These are phyloP conservation scores for Lactarius akahatsu DNA, from an alignment of 768 basidiomycete species.

Conservation along the genomic window DNA sequence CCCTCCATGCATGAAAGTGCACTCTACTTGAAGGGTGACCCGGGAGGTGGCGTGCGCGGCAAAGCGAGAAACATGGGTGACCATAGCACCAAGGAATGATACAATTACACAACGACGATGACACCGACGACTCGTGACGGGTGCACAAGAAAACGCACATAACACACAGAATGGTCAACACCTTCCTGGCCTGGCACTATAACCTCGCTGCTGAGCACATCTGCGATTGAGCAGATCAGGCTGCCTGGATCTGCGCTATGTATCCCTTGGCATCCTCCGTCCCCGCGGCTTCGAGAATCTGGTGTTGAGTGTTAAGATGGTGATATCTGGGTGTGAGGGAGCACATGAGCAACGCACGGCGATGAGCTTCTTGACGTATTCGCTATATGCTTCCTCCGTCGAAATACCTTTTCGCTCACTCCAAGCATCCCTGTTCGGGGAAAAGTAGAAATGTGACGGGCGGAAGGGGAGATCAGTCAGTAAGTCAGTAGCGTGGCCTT, in stretches of 20 bases:
- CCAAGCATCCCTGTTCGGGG: conserved; percentile 78
- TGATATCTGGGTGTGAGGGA: conserved; percentile 2
- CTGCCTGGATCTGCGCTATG: conserved; percentile 61
- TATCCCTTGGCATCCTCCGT: conserved; percentile 55
- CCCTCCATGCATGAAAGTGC: not conserved
- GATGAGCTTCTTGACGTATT: conserved; percentile 76
- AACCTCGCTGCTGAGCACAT: not conserved
- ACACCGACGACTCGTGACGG: not conserved
- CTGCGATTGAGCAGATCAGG: conserved; percentile 30
- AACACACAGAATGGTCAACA: not conserved
- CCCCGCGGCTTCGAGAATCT: conserved; percentile 57
- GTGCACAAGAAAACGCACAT: not conserved
- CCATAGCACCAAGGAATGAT: not conserved
- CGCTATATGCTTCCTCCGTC: conserved; percentile 65
- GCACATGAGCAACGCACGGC: conserved; percentile 45
- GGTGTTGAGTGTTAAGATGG: conserved; percentile 24
- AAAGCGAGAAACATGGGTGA: conserved; percentile 5
- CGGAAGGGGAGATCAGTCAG: not conserved
- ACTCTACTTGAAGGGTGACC: conserved; percentile 5
- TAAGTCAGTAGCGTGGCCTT: conserved; percentile 11
- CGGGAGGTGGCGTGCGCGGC: conserved; percentile 19
- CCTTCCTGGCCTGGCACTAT: not conserved
- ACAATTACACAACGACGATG: not conserved
- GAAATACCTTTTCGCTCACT: conserved; percentile 64
- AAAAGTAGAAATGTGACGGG: not conserved